Conservation (phyloP, 345 rosid genomes). For the Populus alba region DNA sequence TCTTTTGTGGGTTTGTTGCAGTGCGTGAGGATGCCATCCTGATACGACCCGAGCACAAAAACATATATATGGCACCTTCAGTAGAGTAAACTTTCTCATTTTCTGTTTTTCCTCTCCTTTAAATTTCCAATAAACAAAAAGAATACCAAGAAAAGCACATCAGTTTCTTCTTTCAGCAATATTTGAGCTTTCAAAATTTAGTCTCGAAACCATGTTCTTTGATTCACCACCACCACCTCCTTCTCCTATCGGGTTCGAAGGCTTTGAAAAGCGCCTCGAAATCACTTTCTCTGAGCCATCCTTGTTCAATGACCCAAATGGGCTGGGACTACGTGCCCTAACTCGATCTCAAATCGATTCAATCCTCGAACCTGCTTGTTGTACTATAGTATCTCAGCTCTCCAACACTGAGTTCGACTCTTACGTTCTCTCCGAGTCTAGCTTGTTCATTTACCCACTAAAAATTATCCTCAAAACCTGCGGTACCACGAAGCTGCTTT, state of each 20-base stretch:
- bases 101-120: neutral
- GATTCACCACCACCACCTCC: constrained; percentile 12
- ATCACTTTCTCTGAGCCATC: constrained; percentile 53
- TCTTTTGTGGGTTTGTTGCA: constrained; percentile 25
- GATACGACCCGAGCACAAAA: constrained; percentile 29
- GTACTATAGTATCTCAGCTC: constrained; percentile 65
- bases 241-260: constrained; percentile 63
- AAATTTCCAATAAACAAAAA: neutral
- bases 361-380: constrained; percentile 55
- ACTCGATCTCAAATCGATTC: constrained; percentile 52
- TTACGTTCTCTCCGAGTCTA: constrained; percentile 81
- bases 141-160: neutral
- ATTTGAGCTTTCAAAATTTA: neutral
- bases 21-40: constrained; percentile 86
- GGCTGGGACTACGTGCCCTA: constrained; percentile 51
- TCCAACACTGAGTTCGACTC: constrained; percentile 63
- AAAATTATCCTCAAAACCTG: constrained; percentile 75
- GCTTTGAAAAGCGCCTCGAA: constrained; percentile 75
- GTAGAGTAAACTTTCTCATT: constrained; percentile 26
- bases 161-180: neutral
- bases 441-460: constrained; percentile 59
- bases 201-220: constrained; percentile 17
- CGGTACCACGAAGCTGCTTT: constrained; percentile 72
- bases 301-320: constrained; percentile 46
- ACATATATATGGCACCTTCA: neutral